Percentiles rank a stretch among this genome's conserved stretches.
Conservation (phyloP, 108 stramenopile species). For the Nitzschia palea region DNA sequence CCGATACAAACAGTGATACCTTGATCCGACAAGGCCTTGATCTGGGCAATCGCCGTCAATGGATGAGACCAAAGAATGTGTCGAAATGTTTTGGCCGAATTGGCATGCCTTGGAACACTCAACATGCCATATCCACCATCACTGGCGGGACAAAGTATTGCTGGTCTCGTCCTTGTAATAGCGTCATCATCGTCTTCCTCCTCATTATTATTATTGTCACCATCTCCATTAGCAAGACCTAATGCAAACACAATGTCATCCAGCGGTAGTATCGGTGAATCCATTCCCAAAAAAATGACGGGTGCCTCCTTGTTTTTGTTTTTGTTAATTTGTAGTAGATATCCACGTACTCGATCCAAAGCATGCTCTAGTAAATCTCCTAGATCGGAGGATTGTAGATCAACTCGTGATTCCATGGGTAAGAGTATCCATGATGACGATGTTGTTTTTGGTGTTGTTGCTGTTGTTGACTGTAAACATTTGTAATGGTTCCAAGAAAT, state of each 20-base stretch:
- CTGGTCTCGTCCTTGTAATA: slow-evolving; percentile 15
- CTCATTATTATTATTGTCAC: not conserved
- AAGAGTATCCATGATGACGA: slow-evolving; percentile 21
- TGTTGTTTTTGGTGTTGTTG: not conserved
- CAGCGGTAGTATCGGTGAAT: slow-evolving; percentile 74
- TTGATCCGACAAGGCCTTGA: slow-evolving; percentile 79
- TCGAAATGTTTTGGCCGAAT: slow-evolving; percentile 19
- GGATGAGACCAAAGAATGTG: slow-evolving; percentile 69
- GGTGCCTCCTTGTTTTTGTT: slow-evolving; percentile 13
- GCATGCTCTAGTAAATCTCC: slow-evolving; percentile 68
- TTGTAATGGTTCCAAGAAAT: not conserved
- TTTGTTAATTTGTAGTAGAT: slow-evolving; percentile 3
- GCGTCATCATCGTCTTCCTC: not conserved
- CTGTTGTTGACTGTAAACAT: not conserved
- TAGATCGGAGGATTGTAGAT: slow-evolving; percentile 56
- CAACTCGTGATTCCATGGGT: slow-evolving; percentile 15
- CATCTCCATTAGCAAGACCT: not conserved
- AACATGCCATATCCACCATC: slow-evolving; percentile 90
- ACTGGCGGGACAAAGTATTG: slow-evolving; percentile 70
- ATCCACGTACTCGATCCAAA: slow-evolving; percentile 41
- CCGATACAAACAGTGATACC: slow-evolving; percentile 56
- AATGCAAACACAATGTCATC: slow-evolving; percentile 69
- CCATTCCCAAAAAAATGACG: slow-evolving; percentile 87
- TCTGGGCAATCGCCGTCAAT: slow-evolving; percentile 73
- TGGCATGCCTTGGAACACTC: slow-evolving; percentile 59